Evolutionary conservation across 371 early-diverging fungal genomes (phyloP).

Genomic region (Gilbertella persicaria): DNA sequence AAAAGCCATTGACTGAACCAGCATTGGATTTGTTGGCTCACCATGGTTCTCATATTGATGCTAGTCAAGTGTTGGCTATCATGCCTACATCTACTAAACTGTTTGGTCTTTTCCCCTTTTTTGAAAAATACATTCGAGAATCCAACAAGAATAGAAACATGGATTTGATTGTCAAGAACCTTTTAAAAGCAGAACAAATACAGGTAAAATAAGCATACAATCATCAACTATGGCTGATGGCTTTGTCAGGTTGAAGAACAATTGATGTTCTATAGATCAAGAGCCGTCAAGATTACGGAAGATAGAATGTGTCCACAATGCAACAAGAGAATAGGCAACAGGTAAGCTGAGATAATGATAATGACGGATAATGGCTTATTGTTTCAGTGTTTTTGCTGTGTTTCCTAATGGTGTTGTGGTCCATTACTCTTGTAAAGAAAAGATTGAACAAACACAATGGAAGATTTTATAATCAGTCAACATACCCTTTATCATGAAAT

Average conservation of each 20-base stretch:
- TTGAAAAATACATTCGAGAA: constrained; percentile 71
- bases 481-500: too few relatives aligned
- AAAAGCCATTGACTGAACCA: constrained; percentile 59
- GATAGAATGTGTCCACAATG: constrained; percentile 83
- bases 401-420: constrained; percentile 76
- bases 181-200: constrained; percentile 68
- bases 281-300: constrained; percentile 73
- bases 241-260: constrained; percentile 66
- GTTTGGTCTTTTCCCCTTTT: constrained; percentile 61
- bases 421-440: constrained; percentile 79
- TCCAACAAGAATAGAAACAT: constrained; percentile 64
- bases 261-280: constrained; percentile 61
- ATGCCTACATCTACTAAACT: constrained; percentile 60
- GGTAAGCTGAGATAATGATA: constrained; percentile 36
- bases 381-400: constrained; percentile 69
- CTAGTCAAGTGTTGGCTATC: constrained; percentile 51
- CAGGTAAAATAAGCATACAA: constrained; percentile 47
- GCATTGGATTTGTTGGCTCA: constrained; percentile 65
- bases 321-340: constrained; percentile 78
- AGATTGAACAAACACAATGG: constrained; percentile 56
- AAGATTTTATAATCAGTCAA: constrained; percentile 37
- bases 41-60: constrained; percentile 74
- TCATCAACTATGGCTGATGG: constrained; percentile 1
- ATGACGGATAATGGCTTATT: background rate
- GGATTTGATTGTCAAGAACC: constrained; percentile 69